phyloP scores from a whole-genome alignment of 352 stramenopile species.

The Globisporangium splendens region DNA sequence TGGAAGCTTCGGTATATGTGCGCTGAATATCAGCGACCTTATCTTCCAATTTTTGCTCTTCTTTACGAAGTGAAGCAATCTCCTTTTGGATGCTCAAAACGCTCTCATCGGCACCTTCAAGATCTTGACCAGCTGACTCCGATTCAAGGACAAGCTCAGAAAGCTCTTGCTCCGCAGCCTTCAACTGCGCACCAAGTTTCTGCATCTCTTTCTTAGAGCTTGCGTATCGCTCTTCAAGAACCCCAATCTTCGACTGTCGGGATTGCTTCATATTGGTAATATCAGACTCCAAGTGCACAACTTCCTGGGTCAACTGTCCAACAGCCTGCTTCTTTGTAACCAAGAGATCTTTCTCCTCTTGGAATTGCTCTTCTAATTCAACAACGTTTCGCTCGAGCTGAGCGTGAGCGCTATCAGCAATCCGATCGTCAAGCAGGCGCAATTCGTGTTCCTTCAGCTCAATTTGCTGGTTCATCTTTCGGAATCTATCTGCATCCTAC shows the following conservation, averaged over 20 bases:
- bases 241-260: conserved; percentile 73
- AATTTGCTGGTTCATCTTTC: conserved; percentile 69
- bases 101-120: conserved; percentile 55
- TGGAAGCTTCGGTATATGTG: conserved; percentile 53
- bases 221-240: conserved; percentile 72
- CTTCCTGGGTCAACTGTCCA: conserved; percentile 70
- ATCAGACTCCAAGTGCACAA: conserved; percentile 68
- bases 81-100: conserved; percentile 53
- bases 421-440: conserved; percentile 71
- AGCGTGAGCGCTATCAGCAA: conserved; percentile 72
- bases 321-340: conserved; percentile 64
- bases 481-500: conserved; percentile 69
- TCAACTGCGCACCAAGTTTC: conserved; percentile 52
- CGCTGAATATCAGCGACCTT: conserved; percentile 63
- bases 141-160: conserved; percentile 72
- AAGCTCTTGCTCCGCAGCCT: conserved; percentile 62
- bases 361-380: conserved; percentile 70
- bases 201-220: conserved; percentile 76
- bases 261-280: conserved; percentile 83
- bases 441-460: conserved; percentile 85
- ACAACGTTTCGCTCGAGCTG: conserved; percentile 74
- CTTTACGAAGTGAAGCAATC: conserved; percentile 51
- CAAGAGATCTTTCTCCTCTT: conserved; percentile 57
- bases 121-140: conserved; percentile 66
- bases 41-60: conserved; percentile 66